Base-by-base conservation (phyloP, 768 basidiomycete species). In the Cystofilobasidium ferigula region DNA sequence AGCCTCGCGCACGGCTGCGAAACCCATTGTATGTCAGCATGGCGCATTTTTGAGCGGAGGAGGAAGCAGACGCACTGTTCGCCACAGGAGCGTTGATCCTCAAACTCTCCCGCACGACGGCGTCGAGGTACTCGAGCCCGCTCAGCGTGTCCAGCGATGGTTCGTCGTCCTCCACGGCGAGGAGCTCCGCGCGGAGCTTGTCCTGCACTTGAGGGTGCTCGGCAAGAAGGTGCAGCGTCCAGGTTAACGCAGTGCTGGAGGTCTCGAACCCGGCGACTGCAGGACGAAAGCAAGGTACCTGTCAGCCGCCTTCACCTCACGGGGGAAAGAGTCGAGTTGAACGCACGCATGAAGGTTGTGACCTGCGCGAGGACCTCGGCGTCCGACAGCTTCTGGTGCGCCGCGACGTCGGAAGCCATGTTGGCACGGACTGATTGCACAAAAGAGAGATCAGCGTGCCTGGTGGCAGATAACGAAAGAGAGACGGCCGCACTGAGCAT, bases 311-410 rank as follows among this genome's bases (percentile, higher is more conserved):
- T 43, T 24, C 10, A 20, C 20, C 10, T n/a, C 22, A 32, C 8
- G 35, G n/a, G 26, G 20, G 30, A 26, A 56, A 54, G 47, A 24
- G 35, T 30, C 42, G 77, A 82, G n/a, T n/a, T 3, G 45, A n/a
- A 16, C 5, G 22, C 60, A 3, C 35, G 48, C 28, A 63, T 34
- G 56, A 68, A 63, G 4, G 45, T 62, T 18, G 56, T 58, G 26
- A 65, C 69, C 85, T 80, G 82, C 8, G 78, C 77, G 2, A 85
- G 66, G 20, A 87, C 83, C 67, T 87, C 86, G 34, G 79, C 79
- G 63, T 87, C 86, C 0, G 80, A 79, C 75, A 87, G 75, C 42
- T 77, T 76, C 71, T 85, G 84, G 53, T 70, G 76, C 8, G 81
- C 80, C 0, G 81, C 80, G 5, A 84, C 69, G 71, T 87, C 83